These are phyloP conservation scores for Larix sibirica DNA, from an alignment of 83 land plant species.

Conservation along the genomic window DNA sequence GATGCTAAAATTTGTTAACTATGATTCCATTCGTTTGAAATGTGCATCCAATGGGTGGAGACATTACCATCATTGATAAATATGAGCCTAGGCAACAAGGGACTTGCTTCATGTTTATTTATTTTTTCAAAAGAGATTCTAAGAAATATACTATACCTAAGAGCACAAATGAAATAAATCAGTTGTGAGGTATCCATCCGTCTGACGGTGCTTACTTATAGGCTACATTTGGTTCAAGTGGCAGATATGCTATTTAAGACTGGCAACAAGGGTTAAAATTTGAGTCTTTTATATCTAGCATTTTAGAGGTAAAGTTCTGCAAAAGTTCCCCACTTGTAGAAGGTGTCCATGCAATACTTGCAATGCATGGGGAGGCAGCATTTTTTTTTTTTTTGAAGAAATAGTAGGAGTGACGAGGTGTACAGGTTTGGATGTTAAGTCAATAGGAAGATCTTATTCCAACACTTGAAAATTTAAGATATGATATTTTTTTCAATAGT, in stretches of 20 bases:
- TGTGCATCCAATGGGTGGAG: slow-evolving; percentile 90
- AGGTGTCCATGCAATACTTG: slow-evolving; percentile 42
- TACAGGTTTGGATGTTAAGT: slow-evolving; percentile 43
- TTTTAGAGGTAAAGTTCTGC: not conserved
- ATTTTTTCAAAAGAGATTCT: slow-evolving; percentile 31
- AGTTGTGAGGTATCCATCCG: not conserved
- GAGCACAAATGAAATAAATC: not conserved
- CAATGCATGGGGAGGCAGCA: slow-evolving; percentile 49
- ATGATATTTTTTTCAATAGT: slow-evolving; percentile 18
- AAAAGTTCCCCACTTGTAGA: slow-evolving; percentile 6
- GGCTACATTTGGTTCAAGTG: slow-evolving; percentile 6
- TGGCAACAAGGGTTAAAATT: slow-evolving; percentile 4
- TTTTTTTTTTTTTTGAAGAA: too few relatives aligned
- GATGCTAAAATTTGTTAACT: not conserved
- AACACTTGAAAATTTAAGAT: slow-evolving; percentile 30
- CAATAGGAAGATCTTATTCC: slow-evolving; percentile 24
- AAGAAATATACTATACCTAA: not conserved
- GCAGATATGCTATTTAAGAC: not conserved
- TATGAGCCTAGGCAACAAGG: slow-evolving; percentile 53
- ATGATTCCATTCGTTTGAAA: slow-evolving; percentile 14
- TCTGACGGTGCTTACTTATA: slow-evolving; percentile 15
- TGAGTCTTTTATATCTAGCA: not conserved
- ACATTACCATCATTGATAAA: slow-evolving; percentile 73
- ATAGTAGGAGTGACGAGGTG: slow-evolving; percentile 49
- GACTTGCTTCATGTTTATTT: slow-evolving; percentile 75